Evolutionary conservation across 768 basidiomycete species (phyloP).

Genomic region (Trichaptum fuscoviolaceum): DNA sequence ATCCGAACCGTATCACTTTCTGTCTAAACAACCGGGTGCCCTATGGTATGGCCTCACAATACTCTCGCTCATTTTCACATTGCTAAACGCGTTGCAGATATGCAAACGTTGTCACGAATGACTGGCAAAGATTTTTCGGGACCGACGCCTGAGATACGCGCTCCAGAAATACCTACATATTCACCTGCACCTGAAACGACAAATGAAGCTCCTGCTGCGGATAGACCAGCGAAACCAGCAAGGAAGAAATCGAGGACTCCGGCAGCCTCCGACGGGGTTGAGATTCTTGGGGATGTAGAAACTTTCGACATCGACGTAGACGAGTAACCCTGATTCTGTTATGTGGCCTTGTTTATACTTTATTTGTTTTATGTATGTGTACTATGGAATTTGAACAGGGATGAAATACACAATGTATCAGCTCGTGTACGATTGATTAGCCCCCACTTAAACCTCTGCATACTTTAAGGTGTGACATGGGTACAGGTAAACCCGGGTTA

Average conservation of each 20-base stretch:
- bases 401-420: no score
- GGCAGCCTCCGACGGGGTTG: not conserved
- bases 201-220: not conserved
- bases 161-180: constrained; percentile 19
- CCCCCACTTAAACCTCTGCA: no score
- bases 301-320: not conserved
- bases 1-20: constrained; percentile 67
- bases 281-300: constrained; percentile 1
- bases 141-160: constrained; percentile 64
- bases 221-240: not conserved
- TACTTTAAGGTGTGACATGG: no score
- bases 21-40: constrained; percentile 72
- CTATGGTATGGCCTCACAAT: constrained; percentile 47
- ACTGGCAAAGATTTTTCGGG: constrained; percentile 85
- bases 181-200: not conserved
- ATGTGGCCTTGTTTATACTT: not conserved
- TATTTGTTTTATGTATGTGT: not conserved
- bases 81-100: constrained; percentile 41
- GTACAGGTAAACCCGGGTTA: no score
- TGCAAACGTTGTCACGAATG: constrained; percentile 67
- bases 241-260: constrained; percentile 1
- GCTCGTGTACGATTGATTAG: no score
- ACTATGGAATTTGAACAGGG: not conserved
- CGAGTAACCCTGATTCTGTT: not conserved
- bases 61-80: not conserved